phyloP scores from a whole-genome alignment of 768 basidiomycete genomes.

The Psilocybe cyanescens region DNA sequence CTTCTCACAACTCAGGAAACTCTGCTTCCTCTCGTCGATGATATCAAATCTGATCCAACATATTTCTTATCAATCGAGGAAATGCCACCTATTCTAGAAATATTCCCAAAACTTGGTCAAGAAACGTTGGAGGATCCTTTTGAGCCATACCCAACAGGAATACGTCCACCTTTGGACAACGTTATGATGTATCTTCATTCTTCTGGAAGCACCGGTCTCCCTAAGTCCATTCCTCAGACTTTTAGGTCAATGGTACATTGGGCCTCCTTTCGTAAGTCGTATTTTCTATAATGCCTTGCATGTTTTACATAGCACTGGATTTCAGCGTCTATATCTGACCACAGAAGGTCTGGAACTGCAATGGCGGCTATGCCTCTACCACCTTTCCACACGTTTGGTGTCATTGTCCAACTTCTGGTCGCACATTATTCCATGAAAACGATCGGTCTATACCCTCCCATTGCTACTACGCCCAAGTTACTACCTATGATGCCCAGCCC shows the following conservation, averaged over 20 bases:
- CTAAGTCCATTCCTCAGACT: constrained; percentile 43
- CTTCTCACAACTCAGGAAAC: constrained; percentile 36
- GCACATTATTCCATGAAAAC: constrained; percentile 30
- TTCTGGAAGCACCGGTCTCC: constrained; percentile 52
- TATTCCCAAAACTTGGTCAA: constrained; percentile 43
- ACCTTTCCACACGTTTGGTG: constrained; percentile 43
- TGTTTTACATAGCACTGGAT: not conserved
- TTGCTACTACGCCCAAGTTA: constrained; percentile 16
- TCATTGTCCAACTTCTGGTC: constrained; percentile 29
- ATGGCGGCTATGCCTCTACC: constrained; percentile 27
- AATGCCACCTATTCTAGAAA: constrained; percentile 27
- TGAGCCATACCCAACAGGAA: constrained; percentile 21
- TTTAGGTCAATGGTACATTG: constrained; percentile 34
- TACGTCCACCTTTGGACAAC: constrained; percentile 20
- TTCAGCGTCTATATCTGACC: constrained; percentile 5
- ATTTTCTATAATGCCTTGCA: not conserved
- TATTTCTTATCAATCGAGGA: constrained; percentile 33
- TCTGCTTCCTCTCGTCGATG: constrained; percentile 30
- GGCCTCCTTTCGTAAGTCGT: constrained; percentile 35
- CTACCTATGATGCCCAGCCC: constrained; percentile 38
- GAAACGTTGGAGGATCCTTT: constrained; percentile 33
- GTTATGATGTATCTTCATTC: constrained; percentile 46
- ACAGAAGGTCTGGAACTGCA: not conserved
- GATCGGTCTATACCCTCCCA: constrained; percentile 36
- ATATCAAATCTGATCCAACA: constrained; percentile 22